Evolutionary conservation across 495 filamentous ascomycete species (phyloP).

Genomic region (Amniculicola lignicola): DNA sequence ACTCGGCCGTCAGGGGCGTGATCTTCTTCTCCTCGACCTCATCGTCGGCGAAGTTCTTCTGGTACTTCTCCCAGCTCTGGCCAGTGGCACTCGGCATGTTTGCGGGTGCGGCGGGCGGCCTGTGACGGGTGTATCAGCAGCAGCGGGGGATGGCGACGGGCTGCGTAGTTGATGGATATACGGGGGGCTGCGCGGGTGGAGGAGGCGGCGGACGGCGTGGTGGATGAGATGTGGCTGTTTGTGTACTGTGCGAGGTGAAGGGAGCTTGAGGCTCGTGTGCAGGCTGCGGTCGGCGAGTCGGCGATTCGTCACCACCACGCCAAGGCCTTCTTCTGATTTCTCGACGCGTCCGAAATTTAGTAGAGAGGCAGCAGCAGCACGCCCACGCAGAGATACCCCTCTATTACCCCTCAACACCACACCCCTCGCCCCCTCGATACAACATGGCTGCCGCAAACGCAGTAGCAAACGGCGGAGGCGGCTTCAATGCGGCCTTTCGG

Average conservation of each 20-base stretch:
- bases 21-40: conserved; percentile 99
- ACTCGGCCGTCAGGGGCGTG: conserved; percentile 93
- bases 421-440: conserved; percentile 1
- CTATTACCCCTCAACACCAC: conserved; percentile 8
- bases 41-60: conserved; percentile 93
- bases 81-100: conserved; percentile 90
- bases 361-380: conserved; percentile 12
- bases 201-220: conserved; percentile 1
- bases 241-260: background rate
- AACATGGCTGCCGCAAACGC: conserved; percentile 41
- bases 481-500: conserved; percentile 72
- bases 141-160: background rate
- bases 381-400: conserved; percentile 6
- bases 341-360: conserved; percentile 17
- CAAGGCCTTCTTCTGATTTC: background rate
- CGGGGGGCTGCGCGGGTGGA: background rate
- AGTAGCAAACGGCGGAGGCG: conserved; percentile 51
- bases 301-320: background rate
- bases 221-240: conserved; percentile 6
- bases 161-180: background rate
- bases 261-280: background rate
- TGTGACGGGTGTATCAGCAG: background rate
- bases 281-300: conserved; percentile 7
- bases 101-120: background rate
- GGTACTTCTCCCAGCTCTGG: conserved; percentile 95